Evolutionary conservation across 495 filamentous ascomycete genomes (phyloP), one percentile per base, ranked within the genome.

Genomic region (Penicillium simplicissimum): DNA sequence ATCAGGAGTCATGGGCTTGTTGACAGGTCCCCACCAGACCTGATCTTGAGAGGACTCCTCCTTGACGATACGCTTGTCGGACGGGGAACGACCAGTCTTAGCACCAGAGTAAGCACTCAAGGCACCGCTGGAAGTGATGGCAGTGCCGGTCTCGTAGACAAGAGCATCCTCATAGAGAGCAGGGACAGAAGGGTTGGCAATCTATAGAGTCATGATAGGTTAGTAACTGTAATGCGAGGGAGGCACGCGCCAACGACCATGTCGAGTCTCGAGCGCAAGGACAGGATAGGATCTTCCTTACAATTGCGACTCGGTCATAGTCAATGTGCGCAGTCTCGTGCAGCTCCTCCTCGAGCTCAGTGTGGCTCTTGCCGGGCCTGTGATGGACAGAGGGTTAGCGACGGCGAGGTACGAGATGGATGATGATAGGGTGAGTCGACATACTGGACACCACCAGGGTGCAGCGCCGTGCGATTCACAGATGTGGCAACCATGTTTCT

Each of bases 261-360:
- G 61, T 64, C 49, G 17, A 61, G 35, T 43, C 42, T 25, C 36
- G 52, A 21, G 47, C 48, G 57, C 19, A 55, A 42, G 48, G 47
- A 33, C 14, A 40, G 51, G 38, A 40, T 43, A 52, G 35, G 42
- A 15, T 43, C 14, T 28, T 42, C 23, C 88, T 72, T 82, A 96
- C 93, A 82, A 98, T 98, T 59, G 96, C 90, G 67, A 98, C 95
- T 68, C 96, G 90, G 79, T 97, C 91, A 74, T 98, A 98, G 87
- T 98, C 95, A 79, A 98, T 98, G 84, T 98, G 93, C 67, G 95
- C 96, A 75, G 91, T 93, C 79, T 98, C 92, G 76, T 98, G 94
- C 43, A 98, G 88, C 76, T 97, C 92, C 82, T 97, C 93, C 79
- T 98, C 93, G 57, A 97, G 85, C 75, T 97, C 94, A 34, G 93